These are phyloP conservation scores for Aspergillus calidoustus DNA, from an alignment of 2,329 filamentous ascomycete genomes.

Conservation along the genomic window DNA sequence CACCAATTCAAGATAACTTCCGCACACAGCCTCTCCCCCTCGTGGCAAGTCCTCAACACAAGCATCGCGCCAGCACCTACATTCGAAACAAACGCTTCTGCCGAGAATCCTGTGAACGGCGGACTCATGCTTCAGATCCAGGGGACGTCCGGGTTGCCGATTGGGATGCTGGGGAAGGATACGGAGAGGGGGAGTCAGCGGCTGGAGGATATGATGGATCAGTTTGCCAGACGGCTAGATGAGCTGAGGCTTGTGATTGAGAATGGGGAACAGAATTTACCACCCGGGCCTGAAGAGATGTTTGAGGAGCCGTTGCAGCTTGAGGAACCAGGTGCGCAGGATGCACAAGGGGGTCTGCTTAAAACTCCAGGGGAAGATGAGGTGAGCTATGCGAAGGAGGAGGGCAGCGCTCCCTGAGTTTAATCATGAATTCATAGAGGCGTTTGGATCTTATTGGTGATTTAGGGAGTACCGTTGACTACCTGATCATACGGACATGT, in stretches of 20 bases:
- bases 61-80: conserved; percentile 64
- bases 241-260: conserved; percentile 51
- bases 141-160: conserved; percentile 42
- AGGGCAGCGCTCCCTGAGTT: neutral
- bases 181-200: conserved; percentile 34
- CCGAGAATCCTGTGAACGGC: conserved; percentile 51
- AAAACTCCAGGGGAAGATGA: neutral
- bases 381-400: no score
- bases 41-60: conserved; percentile 70
- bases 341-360: neutral
- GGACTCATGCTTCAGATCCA: conserved; percentile 52
- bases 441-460: neutral
- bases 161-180: conserved; percentile 26
- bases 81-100: conserved; percentile 62
- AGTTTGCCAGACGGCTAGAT: conserved; percentile 50
- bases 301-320: neutral
- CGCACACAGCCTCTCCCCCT: conserved; percentile 72
- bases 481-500: neutral
- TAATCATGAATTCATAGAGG: neutral
- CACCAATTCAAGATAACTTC: conserved; percentile 62
- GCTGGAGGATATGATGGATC: conserved; percentile 52
- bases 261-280: conserved; percentile 27
- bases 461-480: neutral
- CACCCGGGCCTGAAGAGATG: neutral
- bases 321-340: neutral